Conservation (phyloP, 441 rosid species). For the Croton setiger region DNA sequence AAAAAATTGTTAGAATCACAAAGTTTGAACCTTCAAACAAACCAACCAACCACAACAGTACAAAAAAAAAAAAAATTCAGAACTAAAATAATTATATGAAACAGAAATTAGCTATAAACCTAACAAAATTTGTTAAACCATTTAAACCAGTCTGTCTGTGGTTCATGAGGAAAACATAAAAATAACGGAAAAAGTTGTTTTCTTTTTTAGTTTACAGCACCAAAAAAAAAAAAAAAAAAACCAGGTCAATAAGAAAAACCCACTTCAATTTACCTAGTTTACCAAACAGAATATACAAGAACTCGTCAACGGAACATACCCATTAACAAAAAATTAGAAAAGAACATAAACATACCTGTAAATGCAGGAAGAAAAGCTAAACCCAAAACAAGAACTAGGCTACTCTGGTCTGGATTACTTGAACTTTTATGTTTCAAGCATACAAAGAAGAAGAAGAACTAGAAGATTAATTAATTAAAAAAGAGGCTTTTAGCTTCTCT, state of each 20-base stretch:
- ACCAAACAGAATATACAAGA: conserved; percentile 24
- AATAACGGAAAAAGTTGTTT: neutral
- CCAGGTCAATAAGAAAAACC: conserved; percentile 11
- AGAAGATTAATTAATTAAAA: neutral
- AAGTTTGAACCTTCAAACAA: conserved; percentile 25
- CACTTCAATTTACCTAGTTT: conserved; percentile 25
- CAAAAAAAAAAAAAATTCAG: conserved; percentile 2
- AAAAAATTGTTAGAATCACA: conserved; percentile 9
- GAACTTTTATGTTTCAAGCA: too few species aligned
- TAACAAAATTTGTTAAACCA: conserved; percentile 11
- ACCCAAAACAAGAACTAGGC: neutral
- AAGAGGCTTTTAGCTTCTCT: conserved; percentile 9
- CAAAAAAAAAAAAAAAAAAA: neutral
- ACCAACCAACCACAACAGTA: neutral
- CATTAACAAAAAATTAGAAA: neutral
- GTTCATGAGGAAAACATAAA: too few species aligned
- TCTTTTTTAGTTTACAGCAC: conserved; percentile 17
- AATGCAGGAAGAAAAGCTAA: conserved; percentile 11
- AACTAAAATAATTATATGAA: conserved; percentile 1
- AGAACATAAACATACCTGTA: conserved; percentile 15
- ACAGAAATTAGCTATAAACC: conserved; percentile 32
- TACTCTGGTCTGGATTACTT: neutral
- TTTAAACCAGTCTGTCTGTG: too few species aligned
- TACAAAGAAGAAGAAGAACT: neutral
- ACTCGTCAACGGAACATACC: conserved; percentile 1